phyloP scores from a whole-genome alignment of 2,329 filamentous ascomycete species.

The Helminthosporium solani region DNA sequence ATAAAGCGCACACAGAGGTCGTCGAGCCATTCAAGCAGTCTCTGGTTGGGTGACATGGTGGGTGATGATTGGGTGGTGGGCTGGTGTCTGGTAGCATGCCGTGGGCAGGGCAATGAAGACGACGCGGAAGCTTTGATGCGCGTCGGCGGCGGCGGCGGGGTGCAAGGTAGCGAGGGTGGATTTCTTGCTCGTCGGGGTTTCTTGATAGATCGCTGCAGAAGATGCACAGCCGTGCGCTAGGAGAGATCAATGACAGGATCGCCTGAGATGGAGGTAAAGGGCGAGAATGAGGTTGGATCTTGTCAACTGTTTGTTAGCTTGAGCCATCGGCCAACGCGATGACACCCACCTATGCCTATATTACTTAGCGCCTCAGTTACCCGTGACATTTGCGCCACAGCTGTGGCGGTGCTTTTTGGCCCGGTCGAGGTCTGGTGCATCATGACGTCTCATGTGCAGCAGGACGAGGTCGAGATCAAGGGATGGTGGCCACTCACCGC shows the following conservation, averaged over 20 bases:
- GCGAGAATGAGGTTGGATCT: too few species aligned
- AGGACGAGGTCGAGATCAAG: slow-evolving; percentile 29
- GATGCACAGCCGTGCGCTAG: slow-evolving; percentile 33
- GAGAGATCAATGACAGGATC: too few species aligned
- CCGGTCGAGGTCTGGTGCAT: background rate
- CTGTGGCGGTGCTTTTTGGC: slow-evolving; percentile 18
- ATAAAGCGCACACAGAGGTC: slow-evolving; percentile 98
- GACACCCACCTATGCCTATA: too few species aligned
- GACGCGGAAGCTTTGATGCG: slow-evolving; percentile 11
- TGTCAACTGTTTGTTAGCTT: too few species aligned
- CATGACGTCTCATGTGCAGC: slow-evolving; percentile 23
- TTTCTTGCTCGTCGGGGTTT: too few species aligned
- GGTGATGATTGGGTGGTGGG: slow-evolving; percentile 54
- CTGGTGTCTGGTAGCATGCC: slow-evolving; percentile 63
- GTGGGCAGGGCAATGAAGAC: slow-evolving; percentile 16
- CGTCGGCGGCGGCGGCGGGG: slow-evolving; percentile 12
- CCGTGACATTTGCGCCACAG: slow-evolving; percentile 7
- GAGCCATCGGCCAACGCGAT: background rate
- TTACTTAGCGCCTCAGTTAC: too few species aligned
- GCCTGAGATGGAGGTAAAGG: too few species aligned
- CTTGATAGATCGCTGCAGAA: background rate
- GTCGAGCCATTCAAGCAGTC: slow-evolving; percentile 94
- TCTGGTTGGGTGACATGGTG: slow-evolving; percentile 73
- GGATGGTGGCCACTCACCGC: slow-evolving; percentile 28
- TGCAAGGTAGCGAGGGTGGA: slow-evolving; percentile 8